phyloP scores from a whole-genome alignment of 2,329 filamentous ascomycete species.

The Coleophoma cylindrospora region DNA sequence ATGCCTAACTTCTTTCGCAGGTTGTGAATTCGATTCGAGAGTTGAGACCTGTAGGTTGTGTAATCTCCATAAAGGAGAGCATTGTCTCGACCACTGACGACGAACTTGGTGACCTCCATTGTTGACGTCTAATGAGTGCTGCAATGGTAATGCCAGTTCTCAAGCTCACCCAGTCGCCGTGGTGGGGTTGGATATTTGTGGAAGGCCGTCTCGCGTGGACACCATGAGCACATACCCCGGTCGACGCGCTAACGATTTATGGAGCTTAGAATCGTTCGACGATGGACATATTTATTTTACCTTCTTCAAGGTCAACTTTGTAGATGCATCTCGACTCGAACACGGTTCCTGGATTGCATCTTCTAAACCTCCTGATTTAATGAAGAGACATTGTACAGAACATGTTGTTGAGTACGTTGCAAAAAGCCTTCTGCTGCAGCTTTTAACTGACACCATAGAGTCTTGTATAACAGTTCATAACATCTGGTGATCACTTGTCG shows the following conservation, averaged over 20 bases:
- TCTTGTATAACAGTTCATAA: no score
- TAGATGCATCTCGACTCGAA: no score
- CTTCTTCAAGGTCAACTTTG: no score
- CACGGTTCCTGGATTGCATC: no score
- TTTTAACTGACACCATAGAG: no score
- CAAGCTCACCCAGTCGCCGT: not conserved
- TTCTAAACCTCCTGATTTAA: no score
- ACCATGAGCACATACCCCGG: not conserved
- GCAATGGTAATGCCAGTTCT: not conserved
- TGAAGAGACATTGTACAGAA: not conserved
- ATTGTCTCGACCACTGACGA: conserved; percentile 74
- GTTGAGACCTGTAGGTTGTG: conserved; percentile 73
- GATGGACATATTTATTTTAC: no score
- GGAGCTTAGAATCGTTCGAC: not conserved
- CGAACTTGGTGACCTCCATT: conserved; percentile 89
- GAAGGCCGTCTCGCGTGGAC: not conserved
- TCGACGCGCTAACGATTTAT: not conserved
- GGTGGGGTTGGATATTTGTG: conserved; percentile 3
- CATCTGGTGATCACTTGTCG: no score
- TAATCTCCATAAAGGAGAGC: conserved; percentile 88
- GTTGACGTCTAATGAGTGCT: no score
- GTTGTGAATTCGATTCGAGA: conserved; percentile 76
- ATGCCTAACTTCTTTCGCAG: conserved; percentile 81
- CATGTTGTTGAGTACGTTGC: not conserved
- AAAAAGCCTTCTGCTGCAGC: not conserved